Evolutionary conservation across 805 yeast genomes (phyloP).

Genomic region (Wickerhamiella alocasiicola): DNA sequence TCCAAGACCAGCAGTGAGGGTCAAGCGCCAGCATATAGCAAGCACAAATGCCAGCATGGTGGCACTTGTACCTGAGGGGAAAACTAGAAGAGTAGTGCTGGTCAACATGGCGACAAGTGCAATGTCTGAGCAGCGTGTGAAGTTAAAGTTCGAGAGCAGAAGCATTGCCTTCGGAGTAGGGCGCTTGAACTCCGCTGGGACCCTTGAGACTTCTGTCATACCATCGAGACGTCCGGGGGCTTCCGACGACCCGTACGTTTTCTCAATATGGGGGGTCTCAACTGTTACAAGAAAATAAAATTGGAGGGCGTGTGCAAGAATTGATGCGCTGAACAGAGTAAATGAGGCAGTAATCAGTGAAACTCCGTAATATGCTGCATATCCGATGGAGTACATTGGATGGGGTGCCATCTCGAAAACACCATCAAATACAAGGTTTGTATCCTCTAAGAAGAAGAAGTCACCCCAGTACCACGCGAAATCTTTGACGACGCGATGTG

Average conservation of each 20-base stretch:
- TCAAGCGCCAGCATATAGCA: conserved; percentile 36
- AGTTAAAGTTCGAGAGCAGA: conserved; percentile 49
- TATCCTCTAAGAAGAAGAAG: conserved; percentile 65
- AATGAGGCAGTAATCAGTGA: conserved; percentile 67
- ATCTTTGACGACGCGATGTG: conserved; percentile 78
- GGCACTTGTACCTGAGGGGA: conserved; percentile 18
- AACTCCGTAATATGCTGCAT: conserved; percentile 75
- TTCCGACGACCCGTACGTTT: conserved; percentile 36
- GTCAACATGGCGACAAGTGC: conserved; percentile 20
- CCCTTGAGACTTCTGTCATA: not conserved
- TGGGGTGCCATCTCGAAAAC: conserved; percentile 84
- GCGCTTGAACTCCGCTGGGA: conserved; percentile 3
- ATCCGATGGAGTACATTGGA: conserved; percentile 86
- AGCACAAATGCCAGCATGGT: conserved; percentile 24
- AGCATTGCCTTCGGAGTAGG: conserved; percentile 31
- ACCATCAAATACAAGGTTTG: conserved; percentile 70
- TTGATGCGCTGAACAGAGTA: conserved; percentile 52
- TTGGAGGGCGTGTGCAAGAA: conserved; percentile 65
- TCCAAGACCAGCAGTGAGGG: conserved; percentile 41
- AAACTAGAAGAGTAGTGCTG: conserved; percentile 27
- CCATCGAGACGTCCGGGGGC: not conserved
- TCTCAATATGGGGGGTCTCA: conserved; percentile 79
- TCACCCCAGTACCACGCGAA: conserved; percentile 96
- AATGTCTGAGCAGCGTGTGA: conserved; percentile 50
- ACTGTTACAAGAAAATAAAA: conserved; percentile 61